Percentiles rank a stretch among this genome's conserved stretches.
Conservation (phyloP, 768 basidiomycete species). For the Panaeolus cyanescens region DNA sequence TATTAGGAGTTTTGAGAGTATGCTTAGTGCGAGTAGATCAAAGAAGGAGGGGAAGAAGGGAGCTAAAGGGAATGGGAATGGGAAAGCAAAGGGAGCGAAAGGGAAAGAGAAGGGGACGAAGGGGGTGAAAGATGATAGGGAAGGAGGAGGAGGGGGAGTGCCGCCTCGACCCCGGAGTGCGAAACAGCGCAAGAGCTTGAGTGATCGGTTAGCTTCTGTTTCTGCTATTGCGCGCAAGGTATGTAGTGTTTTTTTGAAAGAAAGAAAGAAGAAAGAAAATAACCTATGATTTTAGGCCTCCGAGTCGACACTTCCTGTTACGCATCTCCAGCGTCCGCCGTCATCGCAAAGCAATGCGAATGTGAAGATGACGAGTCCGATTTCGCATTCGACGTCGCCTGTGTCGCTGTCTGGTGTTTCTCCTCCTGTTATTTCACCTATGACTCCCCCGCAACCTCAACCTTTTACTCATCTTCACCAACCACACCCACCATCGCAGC, state of each 20-base stretch:
- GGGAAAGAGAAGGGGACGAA: constrained; percentile 7
- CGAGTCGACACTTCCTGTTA: too few relatives aligned
- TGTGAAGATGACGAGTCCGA: too few relatives aligned
- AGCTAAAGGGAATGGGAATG: constrained; percentile 46
- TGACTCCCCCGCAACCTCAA: too few relatives aligned
- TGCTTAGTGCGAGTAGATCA: constrained; percentile 62
- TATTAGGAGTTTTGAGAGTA: constrained; percentile 85
- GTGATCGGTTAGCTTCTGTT: constrained; percentile 81
- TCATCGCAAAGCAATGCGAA: too few relatives aligned
- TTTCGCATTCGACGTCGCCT: too few relatives aligned
- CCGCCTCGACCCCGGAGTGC: constrained; percentile 9
- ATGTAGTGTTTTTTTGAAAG: neutral
- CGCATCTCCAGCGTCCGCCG: too few relatives aligned
- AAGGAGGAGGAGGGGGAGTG: too few relatives aligned
- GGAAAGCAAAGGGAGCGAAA: constrained; percentile 26
- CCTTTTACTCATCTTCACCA: constrained; percentile 29
- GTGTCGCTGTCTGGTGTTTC: too few relatives aligned
- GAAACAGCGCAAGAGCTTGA: constrained; percentile 65
- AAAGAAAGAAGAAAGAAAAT: too few relatives aligned
- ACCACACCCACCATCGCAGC: constrained; percentile 32
- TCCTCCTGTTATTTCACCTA: too few relatives aligned
- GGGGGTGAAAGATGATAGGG: too few relatives aligned
- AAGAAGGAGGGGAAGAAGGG: constrained; percentile 1
- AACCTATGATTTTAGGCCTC: constrained; percentile 10
- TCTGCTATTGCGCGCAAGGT: constrained; percentile 49